Evolutionary conservation across 306 rosid genomes (phyloP).

Genomic region (Quercus parvula): DNA sequence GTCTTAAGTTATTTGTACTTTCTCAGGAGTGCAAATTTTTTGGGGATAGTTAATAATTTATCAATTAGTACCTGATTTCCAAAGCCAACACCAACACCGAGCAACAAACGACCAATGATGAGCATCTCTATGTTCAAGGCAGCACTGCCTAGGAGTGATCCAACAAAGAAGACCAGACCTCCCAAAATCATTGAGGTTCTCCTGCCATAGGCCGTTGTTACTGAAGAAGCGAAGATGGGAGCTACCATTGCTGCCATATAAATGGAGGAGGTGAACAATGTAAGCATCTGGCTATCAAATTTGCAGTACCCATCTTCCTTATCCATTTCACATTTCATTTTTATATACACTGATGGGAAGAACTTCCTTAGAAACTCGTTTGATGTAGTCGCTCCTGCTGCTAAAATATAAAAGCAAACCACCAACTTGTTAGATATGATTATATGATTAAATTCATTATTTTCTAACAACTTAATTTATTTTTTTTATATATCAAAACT

Average conservation of each 20-base stretch:
- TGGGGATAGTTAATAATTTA: too few species aligned
- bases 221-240: slow-evolving; percentile 33
- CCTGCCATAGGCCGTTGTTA: slow-evolving; percentile 35
- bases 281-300: slow-evolving; percentile 17
- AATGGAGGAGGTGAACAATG: slow-evolving; percentile 41
- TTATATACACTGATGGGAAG: slow-evolving; percentile 15
- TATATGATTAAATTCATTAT: neutral
- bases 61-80: slow-evolving; percentile 30
- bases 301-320: slow-evolving; percentile 24
- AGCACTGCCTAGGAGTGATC: slow-evolving; percentile 24
- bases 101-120: slow-evolving; percentile 33
- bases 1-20: too few species aligned
- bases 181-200: slow-evolving; percentile 32
- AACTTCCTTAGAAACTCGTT: slow-evolving; percentile 17
- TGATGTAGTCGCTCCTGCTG: slow-evolving; percentile 46
- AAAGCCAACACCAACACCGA: slow-evolving; percentile 42
- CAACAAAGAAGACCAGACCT: slow-evolving; percentile 25
- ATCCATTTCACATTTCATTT: neutral
- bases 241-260: slow-evolving; percentile 40
- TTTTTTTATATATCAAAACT: too few species aligned
- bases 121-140: slow-evolving; percentile 19
- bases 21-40: too few species aligned
- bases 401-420: neutral
- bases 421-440: neutral
- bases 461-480: too few species aligned